These are phyloP conservation scores for Plantago coronopus DNA, from an alignment of 305 asterid species.

Conservation along the genomic window DNA sequence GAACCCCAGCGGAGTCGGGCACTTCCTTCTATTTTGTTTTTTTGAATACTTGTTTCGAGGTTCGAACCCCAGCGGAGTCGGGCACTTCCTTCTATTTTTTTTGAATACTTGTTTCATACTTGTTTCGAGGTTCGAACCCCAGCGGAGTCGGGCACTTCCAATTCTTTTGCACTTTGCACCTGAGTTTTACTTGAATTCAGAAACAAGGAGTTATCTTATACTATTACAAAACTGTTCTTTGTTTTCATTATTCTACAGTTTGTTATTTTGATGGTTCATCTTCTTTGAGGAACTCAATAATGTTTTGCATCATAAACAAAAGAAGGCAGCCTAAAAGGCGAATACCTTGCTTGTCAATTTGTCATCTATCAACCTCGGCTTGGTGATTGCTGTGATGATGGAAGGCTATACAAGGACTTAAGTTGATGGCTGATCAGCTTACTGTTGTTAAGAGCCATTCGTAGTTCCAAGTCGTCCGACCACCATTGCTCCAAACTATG, in stretches of 20 bases:
- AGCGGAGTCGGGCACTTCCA: neutral
- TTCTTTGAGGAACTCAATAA: slow-evolving; percentile 22
- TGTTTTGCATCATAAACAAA: neutral
- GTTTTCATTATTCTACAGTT: too few relatives aligned
- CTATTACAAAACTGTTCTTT: too few relatives aligned
- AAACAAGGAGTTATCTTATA: too few relatives aligned
- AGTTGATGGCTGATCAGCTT: slow-evolving; percentile 89
- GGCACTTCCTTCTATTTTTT: neutral
- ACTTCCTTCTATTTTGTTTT: neutral
- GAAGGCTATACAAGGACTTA: slow-evolving; percentile 69
- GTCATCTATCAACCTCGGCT: slow-evolving; percentile 29
- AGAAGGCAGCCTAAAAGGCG: slow-evolving; percentile 10
- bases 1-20: neutral
- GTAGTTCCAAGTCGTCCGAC: slow-evolving; percentile 85
- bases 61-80: slow-evolving; percentile 72
- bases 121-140: too few relatives aligned
- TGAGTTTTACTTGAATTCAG: too few relatives aligned
- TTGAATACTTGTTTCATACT: too few relatives aligned
- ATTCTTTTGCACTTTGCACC: too few relatives aligned
- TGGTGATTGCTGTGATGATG: slow-evolving; percentile 48
- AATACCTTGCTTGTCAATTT: neutral
- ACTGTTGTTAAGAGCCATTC: slow-evolving; percentile 66
- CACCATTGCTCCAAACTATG: slow-evolving; percentile 99
- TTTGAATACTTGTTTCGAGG: slow-evolving; percentile 50
- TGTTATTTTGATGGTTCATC: neutral